phyloP scores from a whole-genome alignment of 768 basidiomycete genomes.

The Kockovaella imperatae region DNA sequence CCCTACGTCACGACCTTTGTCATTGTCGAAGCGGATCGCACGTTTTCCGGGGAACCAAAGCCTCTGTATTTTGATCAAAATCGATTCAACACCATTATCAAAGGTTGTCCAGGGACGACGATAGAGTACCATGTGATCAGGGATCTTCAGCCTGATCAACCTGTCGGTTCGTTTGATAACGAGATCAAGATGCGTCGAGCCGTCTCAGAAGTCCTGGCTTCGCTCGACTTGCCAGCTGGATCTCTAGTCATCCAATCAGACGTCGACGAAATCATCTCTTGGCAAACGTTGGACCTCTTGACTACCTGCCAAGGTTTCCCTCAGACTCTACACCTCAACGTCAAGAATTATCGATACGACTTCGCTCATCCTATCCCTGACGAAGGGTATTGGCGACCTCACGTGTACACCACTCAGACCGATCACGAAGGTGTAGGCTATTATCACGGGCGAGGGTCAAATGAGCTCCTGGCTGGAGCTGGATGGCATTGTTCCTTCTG shows the following conservation, averaged over 20 bases:
- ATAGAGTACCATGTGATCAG: conserved; percentile 10
- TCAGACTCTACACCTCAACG: conserved; percentile 13
- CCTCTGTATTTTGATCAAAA: conserved; percentile 15
- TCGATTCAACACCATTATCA: conserved; percentile 12
- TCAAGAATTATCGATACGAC: conserved; percentile 20
- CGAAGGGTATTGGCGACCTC: conserved; percentile 16
- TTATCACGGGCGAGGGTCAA: conserved; percentile 10
- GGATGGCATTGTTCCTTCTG: conserved; percentile 32
- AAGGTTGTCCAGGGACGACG: neutral
- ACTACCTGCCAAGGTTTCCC: conserved; percentile 11
- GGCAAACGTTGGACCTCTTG: conserved; percentile 14
- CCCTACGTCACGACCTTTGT: conserved; percentile 18
- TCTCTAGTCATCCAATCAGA: conserved; percentile 16
- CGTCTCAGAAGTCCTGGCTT: conserved; percentile 2
- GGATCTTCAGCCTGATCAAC: conserved; percentile 3
- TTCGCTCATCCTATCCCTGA: conserved; percentile 17
- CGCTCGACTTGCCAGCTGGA: conserved; percentile 3
- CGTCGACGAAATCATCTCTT: conserved; percentile 22
- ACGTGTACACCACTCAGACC: conserved; percentile 1
- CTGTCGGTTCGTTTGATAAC: conserved; percentile 19
- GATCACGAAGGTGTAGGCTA: conserved; percentile 3
- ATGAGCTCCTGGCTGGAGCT: conserved; percentile 13
- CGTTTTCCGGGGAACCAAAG: conserved; percentile 23
- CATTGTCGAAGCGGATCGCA: conserved; percentile 23
- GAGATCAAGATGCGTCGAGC: conserved; percentile 10